phyloP scores from a whole-genome alignment of 345 rosid species.

The Garcia nutans region DNA sequence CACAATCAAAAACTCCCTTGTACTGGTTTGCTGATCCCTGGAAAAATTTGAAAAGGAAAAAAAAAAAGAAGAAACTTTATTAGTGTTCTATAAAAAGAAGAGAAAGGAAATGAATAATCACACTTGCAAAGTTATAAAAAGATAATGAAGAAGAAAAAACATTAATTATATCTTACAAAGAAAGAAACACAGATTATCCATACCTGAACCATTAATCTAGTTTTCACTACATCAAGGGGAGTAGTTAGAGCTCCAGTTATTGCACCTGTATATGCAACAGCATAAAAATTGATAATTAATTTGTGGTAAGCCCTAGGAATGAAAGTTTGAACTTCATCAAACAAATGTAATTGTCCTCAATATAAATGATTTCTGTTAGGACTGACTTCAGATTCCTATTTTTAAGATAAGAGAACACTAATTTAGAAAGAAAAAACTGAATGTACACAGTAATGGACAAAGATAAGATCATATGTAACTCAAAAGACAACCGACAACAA shows the following conservation, averaged over 20 bases:
- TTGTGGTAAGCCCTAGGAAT: background rate
- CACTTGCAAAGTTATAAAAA: background rate
- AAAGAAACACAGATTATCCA: background rate
- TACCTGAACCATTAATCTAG: constrained; percentile 96
- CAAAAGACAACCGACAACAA: too few species aligned
- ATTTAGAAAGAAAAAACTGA: too few species aligned
- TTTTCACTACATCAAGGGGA: constrained; percentile 92
- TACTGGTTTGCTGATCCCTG: constrained; percentile 83
- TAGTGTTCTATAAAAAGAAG: background rate
- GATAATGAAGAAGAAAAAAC: background rate
- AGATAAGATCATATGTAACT: too few species aligned
- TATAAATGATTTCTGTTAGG: background rate
- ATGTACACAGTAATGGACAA: too few species aligned
- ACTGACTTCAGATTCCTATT: background rate
- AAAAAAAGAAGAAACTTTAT: background rate
- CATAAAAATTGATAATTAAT: background rate
- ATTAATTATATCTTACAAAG: background rate
- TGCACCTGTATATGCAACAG: constrained; percentile 49
- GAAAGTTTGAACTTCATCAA: background rate
- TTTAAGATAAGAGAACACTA: too few species aligned
- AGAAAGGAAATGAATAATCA: background rate
- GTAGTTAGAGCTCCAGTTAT: constrained; percentile 92
- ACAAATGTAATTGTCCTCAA: background rate
- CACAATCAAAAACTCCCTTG: constrained; percentile 73
- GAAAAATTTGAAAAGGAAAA: background rate